A percentile compares a stretch with the other conserved stretches of the same genome.
phyloP scores from a whole-genome alignment of 169 alveolate genomes.

The Cryptosporidium canis region DNA sequence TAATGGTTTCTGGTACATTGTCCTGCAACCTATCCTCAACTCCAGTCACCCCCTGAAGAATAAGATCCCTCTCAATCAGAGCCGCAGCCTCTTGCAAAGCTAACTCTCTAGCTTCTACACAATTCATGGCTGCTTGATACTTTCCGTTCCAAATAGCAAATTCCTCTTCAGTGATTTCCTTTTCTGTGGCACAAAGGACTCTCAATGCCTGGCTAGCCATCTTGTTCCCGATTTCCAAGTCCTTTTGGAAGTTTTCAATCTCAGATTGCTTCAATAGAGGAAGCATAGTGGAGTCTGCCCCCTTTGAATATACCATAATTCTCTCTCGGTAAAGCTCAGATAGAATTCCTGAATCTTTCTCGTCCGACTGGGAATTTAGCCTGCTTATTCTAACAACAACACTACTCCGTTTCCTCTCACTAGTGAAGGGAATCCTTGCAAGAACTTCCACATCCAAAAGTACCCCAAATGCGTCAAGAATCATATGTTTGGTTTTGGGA shows the following conservation, averaged over 20 bases:
- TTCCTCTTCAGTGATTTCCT: conserved; percentile 84
- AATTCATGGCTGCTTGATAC: conserved; percentile 75
- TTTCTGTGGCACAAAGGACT: conserved; percentile 91
- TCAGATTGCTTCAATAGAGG: conserved; percentile 80
- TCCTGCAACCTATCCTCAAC: conserved; percentile 97
- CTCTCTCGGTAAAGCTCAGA: conserved; percentile 27
- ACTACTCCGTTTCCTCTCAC: conserved; percentile 82
- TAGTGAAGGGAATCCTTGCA: conserved; percentile 83
- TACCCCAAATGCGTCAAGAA: conserved; percentile 79
- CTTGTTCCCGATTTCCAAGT: conserved; percentile 76
- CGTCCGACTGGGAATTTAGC: conserved; percentile 19
- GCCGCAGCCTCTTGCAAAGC: conserved; percentile 83
- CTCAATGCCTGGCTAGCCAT: conserved; percentile 87
- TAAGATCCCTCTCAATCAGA: conserved; percentile 88
- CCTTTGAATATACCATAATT: conserved; percentile 87
- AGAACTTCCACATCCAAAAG: conserved; percentile 78
- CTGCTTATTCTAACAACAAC: conserved; percentile 81
- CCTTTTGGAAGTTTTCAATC: conserved; percentile 70
- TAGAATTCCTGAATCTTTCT: background rate
- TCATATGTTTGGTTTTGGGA: conserved; percentile 60
- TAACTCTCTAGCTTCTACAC: conserved; percentile 81
- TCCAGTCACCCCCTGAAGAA: conserved; percentile 95
- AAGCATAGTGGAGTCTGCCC: conserved; percentile 92
- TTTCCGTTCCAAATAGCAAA: conserved; percentile 80
- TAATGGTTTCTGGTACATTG: conserved; percentile 95